Base-by-base conservation (phyloP, 257 asterid genomes). In the Salvia hispanica region DNA sequence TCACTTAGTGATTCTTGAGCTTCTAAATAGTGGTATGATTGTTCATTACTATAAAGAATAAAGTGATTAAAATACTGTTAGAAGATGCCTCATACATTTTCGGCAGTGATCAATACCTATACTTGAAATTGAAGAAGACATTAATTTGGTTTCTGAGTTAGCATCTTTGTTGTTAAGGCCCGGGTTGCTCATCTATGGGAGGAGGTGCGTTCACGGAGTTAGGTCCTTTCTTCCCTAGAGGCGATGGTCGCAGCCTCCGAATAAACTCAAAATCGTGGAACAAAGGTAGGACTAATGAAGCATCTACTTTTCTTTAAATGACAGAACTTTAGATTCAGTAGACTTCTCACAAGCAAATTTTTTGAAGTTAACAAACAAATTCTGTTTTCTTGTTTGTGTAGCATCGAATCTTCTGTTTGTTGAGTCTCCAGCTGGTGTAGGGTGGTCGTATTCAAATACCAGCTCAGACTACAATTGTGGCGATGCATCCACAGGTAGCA, bases 391-490 rank as follows among this genome's bases (percentile, higher is more conserved):
- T 66, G 21, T 54, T 36, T 61, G 59, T 79, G 76, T 68, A 93
- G 99, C 81, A 44, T 90, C 97, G 9, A 93, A 93, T 83, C 85
- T 93, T 73, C 96, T 93, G n/a, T 93, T 93, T 66, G 85, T 93
- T 4, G 99, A 93, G 88, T 90, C 96, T 47, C 97, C 97, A 11
- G 99, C 97, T 14, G 97, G 99, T 47, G 97, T 93, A 2, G 99
- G 97, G 78, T 90, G 99, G 99, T 93, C 97, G 5, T 93, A 90
- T 74, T 93, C 99, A 6, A 93, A 93, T 71, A 90, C 88, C 50
- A 84, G 81, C 84, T 90, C 95, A 0, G 99, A 93, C 76, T 93
- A 90, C 78, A 75, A 4, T 9, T 14, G 76, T 47, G 97, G 95
- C 4, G 99, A 93, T 74, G 86, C 82, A 10, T 64, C 84, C 57